phyloP scores from a whole-genome alignment of 257 asterid genomes.

The Solanum clarkiae region DNA sequence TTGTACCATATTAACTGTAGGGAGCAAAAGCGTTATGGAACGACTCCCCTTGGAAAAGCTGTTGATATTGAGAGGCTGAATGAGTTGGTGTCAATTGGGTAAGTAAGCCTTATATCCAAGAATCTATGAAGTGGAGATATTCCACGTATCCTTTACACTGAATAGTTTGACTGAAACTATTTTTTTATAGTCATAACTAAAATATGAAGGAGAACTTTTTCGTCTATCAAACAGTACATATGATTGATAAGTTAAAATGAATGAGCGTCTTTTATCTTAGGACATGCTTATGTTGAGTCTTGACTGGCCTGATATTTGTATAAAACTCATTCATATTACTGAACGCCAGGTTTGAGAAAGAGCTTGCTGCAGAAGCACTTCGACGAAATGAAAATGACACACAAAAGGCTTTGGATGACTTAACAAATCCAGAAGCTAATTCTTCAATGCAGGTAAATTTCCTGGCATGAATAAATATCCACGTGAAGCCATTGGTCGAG shows the following conservation, averaged over 20 bases:
- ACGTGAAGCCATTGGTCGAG: not conserved
- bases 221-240: not conserved
- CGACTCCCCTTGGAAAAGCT: constrained; percentile 69
- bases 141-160: not conserved
- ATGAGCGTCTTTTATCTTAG: not conserved
- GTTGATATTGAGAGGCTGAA: constrained; percentile 66
- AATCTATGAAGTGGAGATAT: not conserved
- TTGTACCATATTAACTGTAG: constrained; percentile 23
- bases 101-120: constrained; percentile 7
- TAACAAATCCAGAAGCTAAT: constrained; percentile 67
- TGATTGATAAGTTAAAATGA: not conserved
- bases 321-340: not conserved
- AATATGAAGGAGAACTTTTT: not conserved
- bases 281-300: not conserved
- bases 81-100: constrained; percentile 73
- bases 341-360: constrained; percentile 54
- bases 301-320: not conserved
- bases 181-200: not conserved
- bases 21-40: constrained; percentile 80
- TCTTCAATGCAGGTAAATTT: constrained; percentile 51
- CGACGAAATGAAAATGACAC: constrained; percentile 87
- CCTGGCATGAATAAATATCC: not conserved
- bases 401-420: constrained; percentile 74
- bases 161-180: not conserved
- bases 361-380: constrained; percentile 88